phyloP scores from a whole-genome alignment of 192 early-diverging fungal genomes.

The Entomortierella chlamydospora region DNA sequence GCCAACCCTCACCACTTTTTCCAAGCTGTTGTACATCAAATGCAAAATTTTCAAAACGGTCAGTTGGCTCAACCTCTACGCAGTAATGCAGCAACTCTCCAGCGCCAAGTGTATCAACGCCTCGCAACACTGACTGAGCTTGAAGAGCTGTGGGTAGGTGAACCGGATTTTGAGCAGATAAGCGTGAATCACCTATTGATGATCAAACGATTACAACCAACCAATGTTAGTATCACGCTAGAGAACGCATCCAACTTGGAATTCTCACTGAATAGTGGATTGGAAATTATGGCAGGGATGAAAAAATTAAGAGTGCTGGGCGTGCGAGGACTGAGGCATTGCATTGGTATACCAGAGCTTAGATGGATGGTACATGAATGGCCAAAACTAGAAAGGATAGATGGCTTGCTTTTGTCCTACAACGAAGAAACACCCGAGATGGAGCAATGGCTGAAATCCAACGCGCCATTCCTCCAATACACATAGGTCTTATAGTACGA shows the following conservation, averaged over 20 bases:
- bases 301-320: not conserved
- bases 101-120: not conserved
- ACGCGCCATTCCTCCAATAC: not conserved
- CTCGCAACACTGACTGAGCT: not conserved
- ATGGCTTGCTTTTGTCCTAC: not conserved
- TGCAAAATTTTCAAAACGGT: not conserved
- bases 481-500: too few species aligned
- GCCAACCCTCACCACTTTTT: not conserved
- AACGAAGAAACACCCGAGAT: not conserved
- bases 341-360: not conserved
- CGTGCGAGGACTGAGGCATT: not conserved
- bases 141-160: conserved; percentile 1
- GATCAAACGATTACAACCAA: not conserved
- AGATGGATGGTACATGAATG: not conserved
- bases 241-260: not conserved
- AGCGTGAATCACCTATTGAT: not conserved
- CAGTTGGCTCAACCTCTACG: not conserved
- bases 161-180: not conserved
- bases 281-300: not conserved
- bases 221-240: too few species aligned
- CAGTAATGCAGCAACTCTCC: not conserved
- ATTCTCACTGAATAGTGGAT: not conserved
- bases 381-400: not conserved
- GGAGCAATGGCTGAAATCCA: not conserved
- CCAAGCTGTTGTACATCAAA: not conserved